phyloP scores from a whole-genome alignment of 768 basidiomycete species.

The Trametes elegans region DNA sequence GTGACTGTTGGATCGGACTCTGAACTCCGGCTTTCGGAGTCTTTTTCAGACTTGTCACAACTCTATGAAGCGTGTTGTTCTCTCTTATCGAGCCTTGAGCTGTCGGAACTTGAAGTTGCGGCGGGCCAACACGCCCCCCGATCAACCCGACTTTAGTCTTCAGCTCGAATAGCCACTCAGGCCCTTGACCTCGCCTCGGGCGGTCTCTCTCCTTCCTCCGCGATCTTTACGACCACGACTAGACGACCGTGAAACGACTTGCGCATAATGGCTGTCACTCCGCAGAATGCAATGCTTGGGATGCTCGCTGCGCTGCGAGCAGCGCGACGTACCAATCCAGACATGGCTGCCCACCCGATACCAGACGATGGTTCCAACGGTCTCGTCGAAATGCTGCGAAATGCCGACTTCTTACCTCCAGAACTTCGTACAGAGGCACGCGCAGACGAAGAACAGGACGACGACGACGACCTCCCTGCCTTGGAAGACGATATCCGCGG shows the following conservation, averaged over 20 bases:
- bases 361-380: not conserved
- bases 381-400: not conserved
- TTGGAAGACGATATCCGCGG: conserved; percentile 5
- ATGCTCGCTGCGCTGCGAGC: conserved; percentile 1
- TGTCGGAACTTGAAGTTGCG: not conserved
- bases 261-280: no score
- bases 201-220: no score
- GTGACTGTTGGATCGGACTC: not conserved
- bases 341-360: not conserved
- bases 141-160: no score
- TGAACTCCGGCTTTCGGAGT: not conserved
- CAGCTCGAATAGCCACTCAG: no score
- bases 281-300: not conserved
- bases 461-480: conserved; percentile 8
- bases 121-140: no score
- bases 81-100: not conserved
- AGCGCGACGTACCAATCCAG: not conserved
- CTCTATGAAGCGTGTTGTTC: not conserved
- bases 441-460: not conserved
- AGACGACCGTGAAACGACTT: no score
- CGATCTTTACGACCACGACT: no score
- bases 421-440: not conserved
- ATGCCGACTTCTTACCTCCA: not conserved
- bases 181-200: no score
- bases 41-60: not conserved